Base-by-base conservation (phyloP, 108 stramenopile species). In the Cyclostephanos invisitatus region DNA sequence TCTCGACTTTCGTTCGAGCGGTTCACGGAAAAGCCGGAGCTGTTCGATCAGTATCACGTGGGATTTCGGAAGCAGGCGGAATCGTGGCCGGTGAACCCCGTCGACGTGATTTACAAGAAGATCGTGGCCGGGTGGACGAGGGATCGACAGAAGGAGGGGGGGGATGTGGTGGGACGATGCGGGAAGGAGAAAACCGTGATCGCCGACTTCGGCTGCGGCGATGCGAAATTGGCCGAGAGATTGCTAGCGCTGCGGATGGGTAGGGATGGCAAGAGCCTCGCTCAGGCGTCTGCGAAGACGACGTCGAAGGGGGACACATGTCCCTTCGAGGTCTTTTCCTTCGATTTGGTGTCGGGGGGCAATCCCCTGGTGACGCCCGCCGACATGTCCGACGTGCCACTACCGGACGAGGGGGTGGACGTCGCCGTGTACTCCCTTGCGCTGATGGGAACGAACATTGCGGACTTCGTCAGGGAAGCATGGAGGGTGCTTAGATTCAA, bases 141-240 rank as follows among this genome's bases (percentile, higher is more conserved):
- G 37, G 37, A 65, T 37, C 29, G 55, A 17, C 55, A 66, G 46
- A 3, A 25, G 38, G 54, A 29, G 59, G 35, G 25, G 20, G 24
- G 62, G 38, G 54, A n/a, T n/a, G 62, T 24, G 50, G 29, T 46
- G 17, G 24, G 36, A 22, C 36, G n/a, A 5, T 47, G 44, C 3
- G 49, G 65, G 44, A 32, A 12, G 21, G 57, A 56, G 35, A 40
- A 72, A 36, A 62, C 36, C 12, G 83, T 92, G 38, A 84, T 98
- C 21, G 99, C 98, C 11, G 99, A 99, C 86, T 97, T 99, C 78
- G 99, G 99, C 28, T 99, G 99, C 68, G 99, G 99, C 0, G 98
- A 99, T 83, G 99, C 99, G 25, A 84, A 93, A 32, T 83, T 99
- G 21, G 95, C 97, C 2, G 78, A 85, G 37, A 74, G 82, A 11